A percentile compares a stretch with the other conserved stretches of the same genome.
phyloP scores from a whole-genome alignment of 441 rosid species.

The Aleurites moluccanus region DNA sequence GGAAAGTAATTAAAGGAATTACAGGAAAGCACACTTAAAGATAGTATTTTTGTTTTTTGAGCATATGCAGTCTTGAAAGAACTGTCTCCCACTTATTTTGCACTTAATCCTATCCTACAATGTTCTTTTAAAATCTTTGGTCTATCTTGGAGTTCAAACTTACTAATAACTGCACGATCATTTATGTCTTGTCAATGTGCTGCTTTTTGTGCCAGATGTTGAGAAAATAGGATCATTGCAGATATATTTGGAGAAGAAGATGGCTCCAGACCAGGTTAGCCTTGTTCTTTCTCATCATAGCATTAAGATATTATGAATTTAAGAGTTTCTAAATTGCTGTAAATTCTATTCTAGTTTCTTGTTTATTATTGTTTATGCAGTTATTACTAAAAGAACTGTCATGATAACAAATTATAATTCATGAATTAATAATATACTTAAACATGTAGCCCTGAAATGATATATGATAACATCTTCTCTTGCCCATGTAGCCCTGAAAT shows the following conservation, averaged over 20 bases:
- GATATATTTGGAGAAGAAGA: slow-evolving; percentile 25
- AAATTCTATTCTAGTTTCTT: background rate
- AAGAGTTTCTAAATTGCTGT: background rate
- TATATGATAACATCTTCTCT: background rate
- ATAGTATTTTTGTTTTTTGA: background rate
- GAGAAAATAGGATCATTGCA: slow-evolving; percentile 6
- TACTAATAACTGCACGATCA: background rate
- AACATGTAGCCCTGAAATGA: background rate
- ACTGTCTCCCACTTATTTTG: background rate
- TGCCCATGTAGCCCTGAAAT: background rate
- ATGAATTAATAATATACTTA: background rate
- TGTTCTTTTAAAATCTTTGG: background rate
- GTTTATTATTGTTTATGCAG: background rate
- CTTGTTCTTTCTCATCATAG: background rate
- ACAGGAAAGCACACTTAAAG: background rate
- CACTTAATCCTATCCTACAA: background rate
- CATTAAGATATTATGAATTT: background rate
- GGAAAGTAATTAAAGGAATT: background rate
- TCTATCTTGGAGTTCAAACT: background rate
- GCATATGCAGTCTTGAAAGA: background rate
- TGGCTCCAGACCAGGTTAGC: slow-evolving; percentile 9
- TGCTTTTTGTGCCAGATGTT: background rate
- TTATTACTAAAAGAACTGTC: background rate
- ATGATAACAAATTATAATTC: background rate
- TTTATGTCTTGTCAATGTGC: background rate